These are phyloP conservation scores for Leptographium radiaticola DNA, from an alignment of 2,329 filamentous ascomycete genomes.

Conservation along the genomic window DNA sequence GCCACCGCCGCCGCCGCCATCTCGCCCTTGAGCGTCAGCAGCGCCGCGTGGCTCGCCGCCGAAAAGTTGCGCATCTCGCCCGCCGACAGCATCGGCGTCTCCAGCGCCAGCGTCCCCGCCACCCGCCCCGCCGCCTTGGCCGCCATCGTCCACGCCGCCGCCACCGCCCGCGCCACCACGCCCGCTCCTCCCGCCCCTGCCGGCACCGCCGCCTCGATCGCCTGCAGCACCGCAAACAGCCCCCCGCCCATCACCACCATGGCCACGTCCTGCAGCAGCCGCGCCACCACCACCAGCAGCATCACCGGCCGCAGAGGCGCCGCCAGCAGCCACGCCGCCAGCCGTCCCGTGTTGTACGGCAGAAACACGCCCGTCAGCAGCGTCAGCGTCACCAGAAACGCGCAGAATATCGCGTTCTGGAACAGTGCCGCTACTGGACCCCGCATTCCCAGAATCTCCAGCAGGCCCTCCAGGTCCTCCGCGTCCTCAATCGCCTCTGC, in stretches of 20 bases:
- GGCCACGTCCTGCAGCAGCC: constrained; percentile 62
- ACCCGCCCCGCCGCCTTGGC: constrained; percentile 32
- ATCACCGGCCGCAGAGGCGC: constrained; percentile 68
- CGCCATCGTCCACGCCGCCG: constrained; percentile 27
- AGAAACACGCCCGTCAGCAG: constrained; percentile 77
- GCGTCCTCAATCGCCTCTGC: constrained; percentile 68
- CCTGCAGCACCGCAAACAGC: constrained; percentile 23
- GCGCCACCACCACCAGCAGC: constrained; percentile 59
- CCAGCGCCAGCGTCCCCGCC: constrained; percentile 33
- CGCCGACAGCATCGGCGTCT: constrained; percentile 35
- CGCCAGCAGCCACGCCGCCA: constrained; percentile 65
- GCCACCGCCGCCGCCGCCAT: constrained; percentile 27
- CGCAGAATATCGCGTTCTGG: constrained; percentile 91
- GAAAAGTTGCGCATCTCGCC: constrained; percentile 66
- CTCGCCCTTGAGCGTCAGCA: constrained; percentile 45
- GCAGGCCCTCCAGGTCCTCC: constrained; percentile 89
- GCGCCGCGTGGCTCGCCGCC: constrained; percentile 58
- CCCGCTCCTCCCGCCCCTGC: constrained; percentile 9
- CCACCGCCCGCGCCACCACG: constrained; percentile 7
- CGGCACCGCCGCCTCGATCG: constrained; percentile 26
- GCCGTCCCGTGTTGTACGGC: constrained; percentile 82
- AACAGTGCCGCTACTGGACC: constrained; percentile 80
- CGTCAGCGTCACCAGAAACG: constrained; percentile 76
- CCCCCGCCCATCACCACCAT: constrained; percentile 50
- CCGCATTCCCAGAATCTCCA: constrained; percentile 94